These are phyloP conservation scores for Diplodia sapinea DNA, from an alignment of 2,329 filamentous ascomycete species.

Conservation along the genomic window DNA sequence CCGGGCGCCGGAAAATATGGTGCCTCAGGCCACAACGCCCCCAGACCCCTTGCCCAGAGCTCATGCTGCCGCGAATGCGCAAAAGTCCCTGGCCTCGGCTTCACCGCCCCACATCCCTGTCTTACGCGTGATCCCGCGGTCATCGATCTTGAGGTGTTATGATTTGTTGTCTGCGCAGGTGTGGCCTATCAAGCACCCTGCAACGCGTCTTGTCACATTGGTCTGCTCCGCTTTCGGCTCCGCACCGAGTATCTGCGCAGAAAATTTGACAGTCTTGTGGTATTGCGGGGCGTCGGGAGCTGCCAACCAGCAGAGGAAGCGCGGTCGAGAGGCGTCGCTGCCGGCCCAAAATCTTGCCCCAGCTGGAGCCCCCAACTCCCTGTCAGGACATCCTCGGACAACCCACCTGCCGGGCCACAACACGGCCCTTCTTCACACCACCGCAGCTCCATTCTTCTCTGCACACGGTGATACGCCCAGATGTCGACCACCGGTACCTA, in stretches of 20 bases:
- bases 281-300: conserved; percentile 18
- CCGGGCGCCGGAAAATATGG: background rate
- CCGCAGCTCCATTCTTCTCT: conserved; percentile 19
- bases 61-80: background rate
- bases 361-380: conserved; percentile 16
- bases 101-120: background rate
- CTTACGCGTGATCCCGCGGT: conserved; percentile 16
- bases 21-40: background rate
- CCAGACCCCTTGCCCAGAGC: background rate
- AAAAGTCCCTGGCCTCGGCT: background rate
- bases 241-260: conserved; percentile 10
- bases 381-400: conserved; percentile 15
- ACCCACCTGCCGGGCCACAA: conserved; percentile 20
- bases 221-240: conserved; percentile 25
- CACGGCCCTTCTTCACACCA: conserved; percentile 26
- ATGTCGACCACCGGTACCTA: conserved; percentile 70
- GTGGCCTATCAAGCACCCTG: conserved; percentile 28
- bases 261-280: conserved; percentile 7
- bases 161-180: conserved; percentile 15
- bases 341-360: conserved; percentile 27
- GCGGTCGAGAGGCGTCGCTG: conserved; percentile 12
- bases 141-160: conserved; percentile 15
- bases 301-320: conserved; percentile 17
- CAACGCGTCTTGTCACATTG: conserved; percentile 16
- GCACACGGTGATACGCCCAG: conserved; percentile 26